Evolutionary conservation across 768 basidiomycete species (phyloP), one percentile per base, ranked within the genome.

Genomic region (Bullera alba): DNA sequence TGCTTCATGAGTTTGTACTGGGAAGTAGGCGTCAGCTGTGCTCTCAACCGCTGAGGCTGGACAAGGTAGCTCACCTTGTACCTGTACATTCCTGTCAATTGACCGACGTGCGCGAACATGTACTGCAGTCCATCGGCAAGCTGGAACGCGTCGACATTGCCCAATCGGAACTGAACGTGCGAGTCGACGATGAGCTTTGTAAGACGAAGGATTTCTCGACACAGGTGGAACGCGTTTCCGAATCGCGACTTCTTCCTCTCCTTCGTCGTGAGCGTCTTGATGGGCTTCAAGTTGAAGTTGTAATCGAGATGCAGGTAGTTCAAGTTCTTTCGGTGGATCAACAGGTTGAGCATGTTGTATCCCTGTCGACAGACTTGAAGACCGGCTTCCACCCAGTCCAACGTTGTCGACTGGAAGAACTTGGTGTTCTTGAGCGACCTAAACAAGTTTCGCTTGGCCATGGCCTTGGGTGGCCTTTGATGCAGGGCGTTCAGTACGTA

Each of bases 1-100:
- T 99, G 95, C 68, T 89, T 81, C 95, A 99, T 99, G 54, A 99
- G 79, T 88, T 97, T 97, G 79, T 99, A 99, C 78, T 97, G 96
- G 79, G 96, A 97, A 46, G 4, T 25, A 34, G n/a, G 27, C 30
- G 28, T 32, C 27, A 41, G 21, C 27, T 32, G 44, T 16, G 14
- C 5, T 4, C 36, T 17, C 19, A n/a, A 46, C 17, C 7, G 17
- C 16, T 21, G 6, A 23, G 19, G 32, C 14, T 50, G 28, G 14
- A 28, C 23, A 17, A 21, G n/a, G 29, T 16, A 42, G 29, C 53
- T 54, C 21, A 42, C 54, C 52, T n/a, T n/a, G 49, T 53, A 60
- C 25, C 93, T 84, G 76, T 99, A 99, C 95, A 99, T 99, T 62
- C 95, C 95, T 3, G 95, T 99, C 60, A 99, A 76, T 23, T 95